Percentiles rank a stretch among this genome's conserved stretches.
phyloP scores from a whole-genome alignment of 768 basidiomycete species.

The Cystofilobasidium bisporidii region DNA sequence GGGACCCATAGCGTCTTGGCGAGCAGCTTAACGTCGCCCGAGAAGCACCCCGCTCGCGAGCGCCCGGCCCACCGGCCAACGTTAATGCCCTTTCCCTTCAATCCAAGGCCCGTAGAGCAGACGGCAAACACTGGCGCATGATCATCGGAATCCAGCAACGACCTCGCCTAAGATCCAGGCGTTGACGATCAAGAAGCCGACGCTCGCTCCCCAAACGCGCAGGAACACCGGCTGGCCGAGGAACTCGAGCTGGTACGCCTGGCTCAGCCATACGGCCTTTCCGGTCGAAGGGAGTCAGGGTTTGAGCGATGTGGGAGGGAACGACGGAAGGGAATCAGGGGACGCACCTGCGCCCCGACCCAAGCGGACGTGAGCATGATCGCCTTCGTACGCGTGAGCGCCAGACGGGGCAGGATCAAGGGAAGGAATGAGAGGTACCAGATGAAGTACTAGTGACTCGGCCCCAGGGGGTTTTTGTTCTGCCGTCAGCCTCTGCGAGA shows the following conservation, averaged over 20 bases:
- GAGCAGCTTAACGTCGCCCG: too few species aligned
- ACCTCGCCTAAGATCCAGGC: constrained; percentile 66
- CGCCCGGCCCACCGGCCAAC: too few species aligned
- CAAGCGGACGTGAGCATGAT: constrained; percentile 51
- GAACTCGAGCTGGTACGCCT: constrained; percentile 86
- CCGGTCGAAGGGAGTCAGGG: neutral
- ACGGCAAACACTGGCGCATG: too few species aligned
- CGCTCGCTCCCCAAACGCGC: constrained; percentile 65
- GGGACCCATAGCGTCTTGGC: too few species aligned
- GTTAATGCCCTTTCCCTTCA: too few species aligned
- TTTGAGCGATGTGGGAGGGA: neutral
- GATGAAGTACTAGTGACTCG: constrained; percentile 67
- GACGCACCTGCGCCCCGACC: constrained; percentile 52
- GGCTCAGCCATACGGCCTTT: constrained; percentile 76
- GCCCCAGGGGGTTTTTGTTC: too few species aligned
- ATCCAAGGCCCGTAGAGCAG: too few species aligned
- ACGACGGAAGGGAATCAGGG: neutral
- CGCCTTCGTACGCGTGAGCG: constrained; percentile 46
- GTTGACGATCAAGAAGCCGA: constrained; percentile 66
- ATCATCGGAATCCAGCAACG: constrained; percentile 41
- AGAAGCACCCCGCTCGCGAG: too few species aligned
- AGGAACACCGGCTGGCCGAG: constrained; percentile 64
- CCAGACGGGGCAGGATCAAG: constrained; percentile 60
- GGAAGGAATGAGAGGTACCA: constrained; percentile 92
- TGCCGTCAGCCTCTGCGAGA: neutral